Evolutionary conservation across 345 rosid genomes (phyloP).

Genomic region (Gossypium stocksii): DNA sequence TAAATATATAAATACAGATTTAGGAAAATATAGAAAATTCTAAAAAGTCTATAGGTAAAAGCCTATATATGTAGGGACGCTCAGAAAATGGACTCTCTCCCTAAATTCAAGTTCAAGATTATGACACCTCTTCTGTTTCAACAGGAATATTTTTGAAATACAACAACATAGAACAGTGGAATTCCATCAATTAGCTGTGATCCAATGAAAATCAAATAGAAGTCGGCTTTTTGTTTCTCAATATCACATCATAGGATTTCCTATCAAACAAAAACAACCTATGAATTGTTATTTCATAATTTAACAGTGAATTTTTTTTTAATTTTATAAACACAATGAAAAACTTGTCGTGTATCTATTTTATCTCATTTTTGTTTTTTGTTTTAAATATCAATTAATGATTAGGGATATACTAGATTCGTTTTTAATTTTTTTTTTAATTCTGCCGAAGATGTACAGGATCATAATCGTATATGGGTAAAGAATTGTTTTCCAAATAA

Average conservation of each 20-base stretch:
- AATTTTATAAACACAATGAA: no score
- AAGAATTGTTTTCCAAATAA: no score
- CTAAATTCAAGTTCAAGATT: not conserved
- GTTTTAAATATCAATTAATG: no score
- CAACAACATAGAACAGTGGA: not conserved
- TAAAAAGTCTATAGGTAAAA: not conserved
- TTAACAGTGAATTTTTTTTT: no score
- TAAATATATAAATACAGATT: no score
- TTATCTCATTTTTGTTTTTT: no score
- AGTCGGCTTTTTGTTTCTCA: not conserved
- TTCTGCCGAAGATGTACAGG: no score
- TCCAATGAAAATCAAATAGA: not conserved
- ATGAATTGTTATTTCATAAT: no score
- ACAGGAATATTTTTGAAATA: not conserved
- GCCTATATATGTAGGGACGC: not conserved
- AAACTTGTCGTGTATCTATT: no score
- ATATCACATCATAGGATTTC: not conserved
- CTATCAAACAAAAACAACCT: not conserved
- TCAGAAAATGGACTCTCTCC: not conserved
- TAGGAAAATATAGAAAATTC: not conserved
- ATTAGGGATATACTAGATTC: no score
- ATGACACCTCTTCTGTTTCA: conserved; percentile 6
- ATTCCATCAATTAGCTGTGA: not conserved
- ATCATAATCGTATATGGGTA: no score
- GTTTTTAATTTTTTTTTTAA: no score